These are phyloP conservation scores for Aspergillus ochraceus DNA, from an alignment of 2,329 filamentous ascomycete genomes.

Conservation along the genomic window DNA sequence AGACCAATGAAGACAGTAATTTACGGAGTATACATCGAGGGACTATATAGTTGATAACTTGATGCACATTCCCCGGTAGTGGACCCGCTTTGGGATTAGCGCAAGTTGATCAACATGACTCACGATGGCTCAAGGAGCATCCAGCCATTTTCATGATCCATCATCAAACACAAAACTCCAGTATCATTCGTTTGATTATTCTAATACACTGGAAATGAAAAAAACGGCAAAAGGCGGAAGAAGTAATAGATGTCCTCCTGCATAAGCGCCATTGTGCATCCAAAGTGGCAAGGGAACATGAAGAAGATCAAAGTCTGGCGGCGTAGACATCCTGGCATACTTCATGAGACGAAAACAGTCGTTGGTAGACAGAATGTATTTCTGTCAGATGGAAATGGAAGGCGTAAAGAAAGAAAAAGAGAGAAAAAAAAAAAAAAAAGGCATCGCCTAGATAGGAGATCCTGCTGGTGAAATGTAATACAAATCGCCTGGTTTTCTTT, in stretches of 20 bases:
- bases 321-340: conserved; percentile 7
- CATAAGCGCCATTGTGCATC: conserved; percentile 27
- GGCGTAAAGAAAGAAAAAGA: conserved; percentile 9
- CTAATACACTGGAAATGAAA: conserved; percentile 27
- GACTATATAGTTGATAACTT: no score
- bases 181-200: conserved; percentile 16
- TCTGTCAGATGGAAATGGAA: not conserved
- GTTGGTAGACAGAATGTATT: conserved; percentile 1
- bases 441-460: not conserved
- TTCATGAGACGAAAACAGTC: conserved; percentile 6
- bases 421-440: conserved; percentile 4
- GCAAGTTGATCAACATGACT: not conserved
- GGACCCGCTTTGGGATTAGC: no score
- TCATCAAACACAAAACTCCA: not conserved
- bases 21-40: no score
- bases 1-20: no score
- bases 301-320: conserved; percentile 8
- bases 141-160: no score
- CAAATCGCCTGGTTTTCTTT: not conserved
- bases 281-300: conserved; percentile 7
- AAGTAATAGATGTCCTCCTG: conserved; percentile 11
- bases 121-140: not conserved
- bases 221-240: conserved; percentile 11
- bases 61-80: no score
- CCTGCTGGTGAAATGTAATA: not conserved